phyloP scores from a whole-genome alignment of 371 early-diverging fungal species.

The Blakeslea trispora region DNA sequence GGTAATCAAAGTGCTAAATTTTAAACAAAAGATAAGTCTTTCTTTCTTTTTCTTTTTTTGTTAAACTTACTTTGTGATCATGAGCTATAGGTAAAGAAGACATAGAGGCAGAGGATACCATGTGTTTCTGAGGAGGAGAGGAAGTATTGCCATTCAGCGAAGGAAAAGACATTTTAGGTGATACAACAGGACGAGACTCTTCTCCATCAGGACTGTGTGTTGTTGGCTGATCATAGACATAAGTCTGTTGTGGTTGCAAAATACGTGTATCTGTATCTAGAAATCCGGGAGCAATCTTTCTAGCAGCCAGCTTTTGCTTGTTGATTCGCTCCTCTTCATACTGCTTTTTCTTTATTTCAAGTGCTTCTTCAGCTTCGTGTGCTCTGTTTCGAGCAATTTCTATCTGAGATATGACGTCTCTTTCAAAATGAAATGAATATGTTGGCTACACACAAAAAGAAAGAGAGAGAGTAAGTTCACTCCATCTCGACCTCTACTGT shows the following conservation, averaged over 20 bases:
- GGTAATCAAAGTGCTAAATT: constrained; percentile 53
- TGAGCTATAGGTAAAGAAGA: not conserved
- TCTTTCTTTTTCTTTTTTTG: too few species aligned
- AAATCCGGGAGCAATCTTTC: constrained; percentile 62
- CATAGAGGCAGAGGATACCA: not conserved
- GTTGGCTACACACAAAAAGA: constrained; percentile 16
- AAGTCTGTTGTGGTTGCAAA: constrained; percentile 45
- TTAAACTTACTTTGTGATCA: too few species aligned
- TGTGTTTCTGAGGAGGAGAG: too few species aligned
- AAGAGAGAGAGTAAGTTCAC: not conserved
- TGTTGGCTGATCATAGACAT: constrained; percentile 35
- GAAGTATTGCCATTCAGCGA: not conserved
- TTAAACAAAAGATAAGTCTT: constrained; percentile 15
- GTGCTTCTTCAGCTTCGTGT: constrained; percentile 23
- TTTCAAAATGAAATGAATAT: constrained; percentile 47
- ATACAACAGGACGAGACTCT: constrained; percentile 4
- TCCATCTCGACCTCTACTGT: not conserved
- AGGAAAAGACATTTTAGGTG: constrained; percentile 7
- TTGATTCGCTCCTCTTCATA: constrained; percentile 42
- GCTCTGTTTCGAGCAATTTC: constrained; percentile 27
- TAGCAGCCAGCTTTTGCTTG: constrained; percentile 50
- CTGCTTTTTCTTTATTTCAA: constrained; percentile 5
- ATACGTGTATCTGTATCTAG: constrained; percentile 57
- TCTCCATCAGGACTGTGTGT: constrained; percentile 1
- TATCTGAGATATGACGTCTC: constrained; percentile 40